Evolutionary conservation across 129 eudicot species (phyloP).

Genomic region (carrot (Daucus carota)): DNA sequence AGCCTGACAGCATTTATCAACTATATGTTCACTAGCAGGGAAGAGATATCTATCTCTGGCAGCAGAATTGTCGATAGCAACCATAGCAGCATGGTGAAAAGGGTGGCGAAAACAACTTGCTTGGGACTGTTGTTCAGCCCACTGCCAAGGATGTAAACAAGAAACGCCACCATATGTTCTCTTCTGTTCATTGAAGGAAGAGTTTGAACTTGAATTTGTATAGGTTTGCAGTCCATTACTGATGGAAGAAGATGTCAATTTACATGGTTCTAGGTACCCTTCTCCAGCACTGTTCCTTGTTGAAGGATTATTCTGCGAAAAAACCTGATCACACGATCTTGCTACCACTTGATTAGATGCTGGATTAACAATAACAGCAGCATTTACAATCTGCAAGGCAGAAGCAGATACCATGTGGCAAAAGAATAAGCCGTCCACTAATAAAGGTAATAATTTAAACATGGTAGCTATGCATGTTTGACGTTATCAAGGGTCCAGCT

Average conservation of each 20-base stretch:
- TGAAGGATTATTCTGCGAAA: conserved; percentile 23
- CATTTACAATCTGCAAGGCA: conserved; percentile 61
- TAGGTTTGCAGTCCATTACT: conserved; percentile 17
- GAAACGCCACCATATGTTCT: conserved; percentile 29
- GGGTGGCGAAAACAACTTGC: conserved; percentile 59
- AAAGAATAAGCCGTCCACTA: background rate
- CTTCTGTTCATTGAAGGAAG: conserved; percentile 24
- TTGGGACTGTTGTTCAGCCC: conserved; percentile 41
- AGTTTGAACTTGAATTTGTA: conserved; percentile 14
- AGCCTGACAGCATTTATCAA: conserved; percentile 21
- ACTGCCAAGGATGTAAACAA: conserved; percentile 77
- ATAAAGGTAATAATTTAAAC: background rate
- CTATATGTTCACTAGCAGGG: conserved; percentile 29
- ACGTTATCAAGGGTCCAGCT: background rate
- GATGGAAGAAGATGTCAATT: conserved; percentile 12
- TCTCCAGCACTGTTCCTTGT: background rate
- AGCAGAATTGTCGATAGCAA: conserved; percentile 80
- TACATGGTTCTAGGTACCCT: conserved; percentile 9
- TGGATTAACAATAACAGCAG: conserved; percentile 92
- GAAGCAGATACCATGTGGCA: background rate
- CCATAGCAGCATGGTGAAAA: conserved; percentile 86
- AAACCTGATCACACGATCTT: conserved; percentile 58
- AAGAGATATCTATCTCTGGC: conserved; percentile 65
- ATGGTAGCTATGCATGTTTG: background rate
- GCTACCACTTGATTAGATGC: conserved; percentile 59